Evolutionary conservation across 139 green algal genomes (phyloP).

Genomic region (Zygnema cylindricum): DNA sequence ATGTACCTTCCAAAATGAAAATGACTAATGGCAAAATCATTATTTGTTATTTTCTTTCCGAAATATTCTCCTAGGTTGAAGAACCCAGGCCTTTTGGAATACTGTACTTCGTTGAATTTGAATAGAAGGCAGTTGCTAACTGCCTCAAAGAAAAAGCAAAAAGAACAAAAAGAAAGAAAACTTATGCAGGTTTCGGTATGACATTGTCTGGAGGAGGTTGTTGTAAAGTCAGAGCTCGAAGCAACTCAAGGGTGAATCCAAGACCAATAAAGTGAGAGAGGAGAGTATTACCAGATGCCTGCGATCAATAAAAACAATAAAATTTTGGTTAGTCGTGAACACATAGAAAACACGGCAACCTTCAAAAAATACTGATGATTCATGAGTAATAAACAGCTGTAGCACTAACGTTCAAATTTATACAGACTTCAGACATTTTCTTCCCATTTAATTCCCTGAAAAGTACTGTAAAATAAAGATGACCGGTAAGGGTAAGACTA

Average conservation of each 20-base stretch:
- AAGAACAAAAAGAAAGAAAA: background rate
- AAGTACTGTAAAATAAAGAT: too few species aligned
- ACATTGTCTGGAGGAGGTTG: constrained; percentile 46
- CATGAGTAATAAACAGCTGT: background rate
- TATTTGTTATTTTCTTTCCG: too few species aligned
- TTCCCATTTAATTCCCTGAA: background rate
- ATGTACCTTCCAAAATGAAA: too few species aligned
- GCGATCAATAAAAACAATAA: constrained; percentile 37
- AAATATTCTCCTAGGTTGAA: too few species aligned
- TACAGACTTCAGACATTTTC: background rate
- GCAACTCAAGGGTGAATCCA: constrained; percentile 81
- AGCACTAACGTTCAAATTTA: background rate
- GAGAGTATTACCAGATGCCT: constrained; percentile 92
- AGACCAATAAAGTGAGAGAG: constrained; percentile 90
- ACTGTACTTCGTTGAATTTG: too few species aligned
- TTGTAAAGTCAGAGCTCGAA: constrained; percentile 59
- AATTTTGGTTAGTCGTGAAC: background rate
- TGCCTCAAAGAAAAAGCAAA: background rate
- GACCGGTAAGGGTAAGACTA: too few species aligned
- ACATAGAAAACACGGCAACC: background rate
- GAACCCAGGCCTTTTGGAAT: too few species aligned
- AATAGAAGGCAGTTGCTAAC: background rate
- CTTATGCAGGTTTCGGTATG: constrained; percentile 51
- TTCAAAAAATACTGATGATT: background rate
- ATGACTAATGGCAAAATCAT: too few species aligned